A percentile compares a stretch with the other conserved stretches of the same genome.
phyloP scores from a whole-genome alignment of 495 filamentous ascomycete species.

The Penicillium parvum region DNA sequence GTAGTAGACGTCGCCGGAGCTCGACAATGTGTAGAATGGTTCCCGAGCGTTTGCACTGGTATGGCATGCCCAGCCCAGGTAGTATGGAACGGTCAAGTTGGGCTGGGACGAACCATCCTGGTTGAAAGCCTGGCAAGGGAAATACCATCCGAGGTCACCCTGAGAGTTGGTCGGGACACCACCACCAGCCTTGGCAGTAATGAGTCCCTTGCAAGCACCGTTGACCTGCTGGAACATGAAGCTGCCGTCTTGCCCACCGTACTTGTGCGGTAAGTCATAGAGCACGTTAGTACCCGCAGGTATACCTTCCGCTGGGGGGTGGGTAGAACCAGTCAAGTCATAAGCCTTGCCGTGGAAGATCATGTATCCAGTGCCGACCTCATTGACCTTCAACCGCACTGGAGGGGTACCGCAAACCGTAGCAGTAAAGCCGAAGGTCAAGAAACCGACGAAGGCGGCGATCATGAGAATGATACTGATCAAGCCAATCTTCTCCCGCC shows the following conservation, averaged over 20 bases:
- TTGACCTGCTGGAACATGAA: constrained; percentile 99
- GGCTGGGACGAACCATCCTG: constrained; percentile 83
- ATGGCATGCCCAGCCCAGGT: constrained; percentile 87
- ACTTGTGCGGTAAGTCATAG: constrained; percentile 73
- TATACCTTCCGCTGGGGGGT: constrained; percentile 78
- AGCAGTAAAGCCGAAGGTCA: constrained; percentile 94
- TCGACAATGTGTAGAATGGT: constrained; percentile 64
- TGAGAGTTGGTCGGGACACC: constrained; percentile 71
- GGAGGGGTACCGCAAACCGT: constrained; percentile 72
- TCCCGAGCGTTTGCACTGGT: constrained; percentile 62
- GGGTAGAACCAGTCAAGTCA: constrained; percentile 66
- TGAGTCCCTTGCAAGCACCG: constrained; percentile 89
- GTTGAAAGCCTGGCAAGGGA: constrained; percentile 86
- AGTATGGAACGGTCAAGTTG: constrained; percentile 69
- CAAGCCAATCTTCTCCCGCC: constrained; percentile 98
- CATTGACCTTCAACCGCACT: constrained; percentile 70
- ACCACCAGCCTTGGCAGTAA: constrained; percentile 64
- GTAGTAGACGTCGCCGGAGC: constrained; percentile 77
- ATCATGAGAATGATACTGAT: constrained; percentile 89
- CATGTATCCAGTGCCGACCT: constrained; percentile 79
- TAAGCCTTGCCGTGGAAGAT: constrained; percentile 93
- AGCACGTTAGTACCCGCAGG: constrained; percentile 65
- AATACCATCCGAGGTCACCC: constrained; percentile 90
- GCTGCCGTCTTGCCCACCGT: constrained; percentile 85
- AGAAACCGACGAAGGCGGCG: constrained; percentile 84